phyloP scores from a whole-genome alignment of 2,329 filamentous ascomycete species.

The Diplocarpon mali region DNA sequence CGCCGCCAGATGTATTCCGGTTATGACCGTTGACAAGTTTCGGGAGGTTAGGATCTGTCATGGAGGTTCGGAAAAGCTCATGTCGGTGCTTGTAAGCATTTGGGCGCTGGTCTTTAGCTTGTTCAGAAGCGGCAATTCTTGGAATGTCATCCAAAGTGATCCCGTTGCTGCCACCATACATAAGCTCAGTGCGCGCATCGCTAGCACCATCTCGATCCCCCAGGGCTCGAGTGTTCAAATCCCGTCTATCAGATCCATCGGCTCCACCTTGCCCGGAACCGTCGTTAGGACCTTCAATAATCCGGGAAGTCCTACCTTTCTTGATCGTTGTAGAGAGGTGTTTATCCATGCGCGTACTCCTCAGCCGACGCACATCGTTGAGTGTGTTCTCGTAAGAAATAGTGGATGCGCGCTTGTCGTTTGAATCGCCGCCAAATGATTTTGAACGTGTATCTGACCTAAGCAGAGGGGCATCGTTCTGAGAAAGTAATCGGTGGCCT shows the following conservation, averaged over 20 bases:
- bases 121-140: constrained; percentile 87
- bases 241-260: constrained; percentile 40
- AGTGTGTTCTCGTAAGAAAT: constrained; percentile 84
- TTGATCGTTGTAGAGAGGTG: constrained; percentile 87
- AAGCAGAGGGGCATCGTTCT: constrained; percentile 42
- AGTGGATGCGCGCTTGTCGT: constrained; percentile 51
- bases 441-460: constrained; percentile 61
- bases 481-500: constrained; percentile 43
- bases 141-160: constrained; percentile 94
- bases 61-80: constrained; percentile 48
- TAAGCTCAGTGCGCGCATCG: constrained; percentile 64
- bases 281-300: constrained; percentile 80
- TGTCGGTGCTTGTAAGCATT: constrained; percentile 69
- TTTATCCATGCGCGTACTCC: constrained; percentile 89
- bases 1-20: constrained; percentile 49
- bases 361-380: constrained; percentile 82
- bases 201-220: constrained; percentile 64
- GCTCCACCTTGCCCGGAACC: constrained; percentile 56
- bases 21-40: constrained; percentile 60
- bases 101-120: constrained; percentile 80
- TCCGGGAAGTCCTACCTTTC: constrained; percentile 79
- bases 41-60: constrained; percentile 38
- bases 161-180: constrained; percentile 82
- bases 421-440: constrained; percentile 54
- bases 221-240: constrained; percentile 61